Evolutionary conservation across 106 monocot genomes (phyloP).

Genomic region (Dioscorea zingiberensis): DNA sequence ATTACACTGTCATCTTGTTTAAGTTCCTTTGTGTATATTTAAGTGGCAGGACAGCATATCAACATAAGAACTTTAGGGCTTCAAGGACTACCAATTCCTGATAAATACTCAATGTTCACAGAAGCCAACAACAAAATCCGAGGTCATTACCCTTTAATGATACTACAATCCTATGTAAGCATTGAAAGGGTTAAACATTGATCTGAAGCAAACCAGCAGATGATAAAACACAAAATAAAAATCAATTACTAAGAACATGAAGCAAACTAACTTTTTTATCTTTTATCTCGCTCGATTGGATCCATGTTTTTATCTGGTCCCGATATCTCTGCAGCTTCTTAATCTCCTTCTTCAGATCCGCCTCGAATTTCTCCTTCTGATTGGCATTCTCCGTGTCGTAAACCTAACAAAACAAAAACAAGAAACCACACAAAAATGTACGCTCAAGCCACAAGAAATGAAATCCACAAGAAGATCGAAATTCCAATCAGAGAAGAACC

Average conservation of each 20-base stretch:
- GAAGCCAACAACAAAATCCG: too few relatives aligned
- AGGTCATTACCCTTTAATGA: not conserved
- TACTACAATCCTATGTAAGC: too few relatives aligned
- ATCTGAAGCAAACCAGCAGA: too few relatives aligned
- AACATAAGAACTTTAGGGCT: too few relatives aligned
- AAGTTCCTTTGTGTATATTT: too few relatives aligned
- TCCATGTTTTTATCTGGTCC: slow-evolving; percentile 98
- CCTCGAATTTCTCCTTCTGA: slow-evolving; percentile 99
- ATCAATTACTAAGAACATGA: not conserved
- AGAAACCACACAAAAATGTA: slow-evolving; percentile 3
- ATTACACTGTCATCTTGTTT: too few relatives aligned
- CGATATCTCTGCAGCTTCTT: slow-evolving; percentile 98
- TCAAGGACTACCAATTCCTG: too few relatives aligned
- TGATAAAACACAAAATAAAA: too few relatives aligned
- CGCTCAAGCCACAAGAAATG: not conserved
- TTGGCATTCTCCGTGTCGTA: slow-evolving; percentile 96
- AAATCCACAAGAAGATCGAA: not conserved
- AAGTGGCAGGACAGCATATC: too few relatives aligned
- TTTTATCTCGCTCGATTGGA: slow-evolving; percentile 97
- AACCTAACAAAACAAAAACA: slow-evolving; percentile 32
- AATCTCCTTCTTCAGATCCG: slow-evolving; percentile 97
- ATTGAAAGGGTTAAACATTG: too few relatives aligned
- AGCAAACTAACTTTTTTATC: slow-evolving; percentile 75
- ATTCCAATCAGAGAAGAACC: slow-evolving; percentile 15
- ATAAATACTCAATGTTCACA: too few relatives aligned